Evolutionary conservation across 306 rosid genomes (phyloP).

Genomic region (Quercus mongolica): DNA sequence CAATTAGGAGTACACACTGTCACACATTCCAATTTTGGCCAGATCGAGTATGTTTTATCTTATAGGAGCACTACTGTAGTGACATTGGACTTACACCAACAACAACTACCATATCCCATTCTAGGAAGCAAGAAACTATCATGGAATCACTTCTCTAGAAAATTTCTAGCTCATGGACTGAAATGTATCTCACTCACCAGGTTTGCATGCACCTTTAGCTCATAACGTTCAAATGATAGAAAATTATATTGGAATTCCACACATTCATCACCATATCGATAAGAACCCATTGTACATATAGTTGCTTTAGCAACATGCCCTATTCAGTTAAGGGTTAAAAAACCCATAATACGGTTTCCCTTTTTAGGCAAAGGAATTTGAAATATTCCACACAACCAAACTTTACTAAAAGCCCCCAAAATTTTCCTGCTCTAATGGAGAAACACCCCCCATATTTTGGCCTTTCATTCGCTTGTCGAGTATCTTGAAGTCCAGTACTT

Average conservation of each 20-base stretch:
- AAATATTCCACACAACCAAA: constrained; percentile 18
- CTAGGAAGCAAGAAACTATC: no score
- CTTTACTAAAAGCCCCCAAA: constrained; percentile 21
- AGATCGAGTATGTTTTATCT: no score
- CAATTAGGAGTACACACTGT: no score
- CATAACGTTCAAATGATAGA: not conserved
- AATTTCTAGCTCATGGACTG: no score
- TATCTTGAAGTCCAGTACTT: constrained; percentile 78
- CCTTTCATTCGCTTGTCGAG: constrained; percentile 52
- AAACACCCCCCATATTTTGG: constrained; percentile 1
- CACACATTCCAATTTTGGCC: no score
- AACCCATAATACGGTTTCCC: constrained; percentile 12
- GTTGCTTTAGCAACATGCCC: constrained; percentile 21
- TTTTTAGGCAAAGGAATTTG: constrained; percentile 1
- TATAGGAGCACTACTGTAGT: no score
- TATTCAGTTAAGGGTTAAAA: constrained; percentile 17
- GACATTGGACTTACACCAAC: no score
- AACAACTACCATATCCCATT: no score
- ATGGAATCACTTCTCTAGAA: no score
- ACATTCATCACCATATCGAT: not conserved
- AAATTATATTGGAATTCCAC: not conserved
- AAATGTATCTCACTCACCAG: no score
- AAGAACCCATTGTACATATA: constrained; percentile 25
- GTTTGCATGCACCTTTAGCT: no score
- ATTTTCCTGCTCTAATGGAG: constrained; percentile 26